These are phyloP conservation scores for Saturnispora gosingensis DNA, from an alignment of 805 yeast species.

Conservation along the genomic window DNA sequence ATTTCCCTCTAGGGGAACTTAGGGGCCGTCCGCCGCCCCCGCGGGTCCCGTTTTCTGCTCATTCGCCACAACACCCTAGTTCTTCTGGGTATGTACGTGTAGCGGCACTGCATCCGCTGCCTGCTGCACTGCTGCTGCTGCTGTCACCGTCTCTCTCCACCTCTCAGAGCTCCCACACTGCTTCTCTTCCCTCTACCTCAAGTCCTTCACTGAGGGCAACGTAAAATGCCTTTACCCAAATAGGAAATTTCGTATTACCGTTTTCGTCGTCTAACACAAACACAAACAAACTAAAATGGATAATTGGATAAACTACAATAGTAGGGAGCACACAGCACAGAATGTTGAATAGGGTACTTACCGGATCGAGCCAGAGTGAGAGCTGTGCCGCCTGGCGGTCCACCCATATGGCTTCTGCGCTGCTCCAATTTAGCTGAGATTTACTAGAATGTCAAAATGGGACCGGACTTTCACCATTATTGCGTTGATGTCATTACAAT, in stretches of 20 bases:
- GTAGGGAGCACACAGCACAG: not conserved
- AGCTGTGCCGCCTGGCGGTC: not conserved
- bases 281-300: not conserved
- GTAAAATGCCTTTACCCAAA: not conserved
- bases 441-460: not conserved
- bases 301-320: not conserved
- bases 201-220: not conserved
- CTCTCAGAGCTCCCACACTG: not conserved
- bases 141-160: not conserved
- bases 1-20: not conserved
- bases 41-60: conserved; percentile 1
- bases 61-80: not conserved
- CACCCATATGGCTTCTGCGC: not conserved
- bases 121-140: not conserved
- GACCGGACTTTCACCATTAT: not conserved
- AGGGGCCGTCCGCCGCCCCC: not conserved
- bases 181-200: not conserved
- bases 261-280: not conserved
- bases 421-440: not conserved
- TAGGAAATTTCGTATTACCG: not conserved
- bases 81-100: no score
- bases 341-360: not conserved
- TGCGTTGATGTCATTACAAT: not conserved
- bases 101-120: not conserved
- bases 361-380: not conserved